phyloP scores from a whole-genome alignment of 306 rosid genomes.

The Prosopis cineraria region DNA sequence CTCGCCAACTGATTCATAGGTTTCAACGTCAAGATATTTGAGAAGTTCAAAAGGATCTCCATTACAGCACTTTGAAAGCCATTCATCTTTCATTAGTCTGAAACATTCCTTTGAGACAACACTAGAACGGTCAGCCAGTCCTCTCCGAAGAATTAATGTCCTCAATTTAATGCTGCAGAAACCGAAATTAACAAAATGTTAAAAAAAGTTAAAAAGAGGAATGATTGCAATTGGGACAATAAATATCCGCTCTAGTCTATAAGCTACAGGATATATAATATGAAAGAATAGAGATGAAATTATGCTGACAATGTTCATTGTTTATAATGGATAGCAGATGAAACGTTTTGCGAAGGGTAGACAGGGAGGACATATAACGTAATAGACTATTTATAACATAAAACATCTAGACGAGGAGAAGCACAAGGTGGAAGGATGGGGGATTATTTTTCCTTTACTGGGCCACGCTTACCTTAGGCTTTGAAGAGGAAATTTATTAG shows the following conservation, averaged over 20 bases:
- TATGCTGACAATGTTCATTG: not conserved
- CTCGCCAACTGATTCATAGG: conserved; percentile 88
- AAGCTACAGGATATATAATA: not conserved
- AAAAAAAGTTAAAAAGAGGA: not conserved
- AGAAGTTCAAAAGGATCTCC: conserved; percentile 72
- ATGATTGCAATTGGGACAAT: not conserved
- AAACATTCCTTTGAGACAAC: conserved; percentile 86
- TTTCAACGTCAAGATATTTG: conserved; percentile 96
- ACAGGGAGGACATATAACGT: not conserved
- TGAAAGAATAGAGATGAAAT: not conserved
- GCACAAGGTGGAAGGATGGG: not conserved
- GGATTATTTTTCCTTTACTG: conserved; percentile 6
- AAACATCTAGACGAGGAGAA: not conserved
- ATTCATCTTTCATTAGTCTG: conserved; percentile 86
- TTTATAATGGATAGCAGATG: not conserved
- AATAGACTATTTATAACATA: not conserved
- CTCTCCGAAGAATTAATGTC: conserved; percentile 81
- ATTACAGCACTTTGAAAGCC: conserved; percentile 78
- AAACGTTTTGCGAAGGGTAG: conserved; percentile 7
- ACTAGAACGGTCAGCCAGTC: conserved; percentile 87
- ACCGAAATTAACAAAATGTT: not conserved
- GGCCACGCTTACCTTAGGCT: conserved; percentile 73
- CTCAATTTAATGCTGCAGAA: conserved; percentile 78
- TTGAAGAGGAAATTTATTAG: conserved; percentile 94
- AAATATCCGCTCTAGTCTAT: conserved; percentile 16